These are phyloP conservation scores for Penicillium samsonianum DNA, from an alignment of 495 filamentous ascomycete genomes.

Conservation along the genomic window DNA sequence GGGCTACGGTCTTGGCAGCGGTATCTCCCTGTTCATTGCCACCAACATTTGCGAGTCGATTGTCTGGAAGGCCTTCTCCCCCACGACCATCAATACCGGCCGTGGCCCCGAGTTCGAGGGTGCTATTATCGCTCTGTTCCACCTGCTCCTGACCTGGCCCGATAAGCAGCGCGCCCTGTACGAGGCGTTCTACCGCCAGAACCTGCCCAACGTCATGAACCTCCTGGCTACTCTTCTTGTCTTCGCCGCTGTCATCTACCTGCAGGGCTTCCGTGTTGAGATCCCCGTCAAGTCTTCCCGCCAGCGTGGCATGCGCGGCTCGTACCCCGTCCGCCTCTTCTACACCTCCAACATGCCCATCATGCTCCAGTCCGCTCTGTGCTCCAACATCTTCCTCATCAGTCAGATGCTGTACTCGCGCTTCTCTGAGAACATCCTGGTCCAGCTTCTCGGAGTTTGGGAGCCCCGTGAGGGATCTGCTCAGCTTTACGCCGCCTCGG, in stretches of 20 bases:
- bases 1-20: conserved; percentile 96
- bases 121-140: conserved; percentile 97
- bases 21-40: conserved; percentile 99
- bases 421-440: conserved; percentile 97
- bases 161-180: conserved; percentile 97
- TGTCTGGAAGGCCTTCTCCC: conserved; percentile 99
- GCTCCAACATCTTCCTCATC: conserved; percentile 98
- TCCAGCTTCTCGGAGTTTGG: conserved; percentile 96
- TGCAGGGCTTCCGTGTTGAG: conserved; percentile 99
- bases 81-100: conserved; percentile 98
- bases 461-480: conserved; percentile 94
- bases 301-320: conserved; percentile 95
- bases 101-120: conserved; percentile 99
- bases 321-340: conserved; percentile 69
- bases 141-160: conserved; percentile 95
- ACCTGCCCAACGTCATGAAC: conserved; percentile 99
- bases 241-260: conserved; percentile 98
- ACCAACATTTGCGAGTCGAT: conserved; percentile 99
- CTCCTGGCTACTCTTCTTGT: conserved; percentile 88
- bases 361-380: conserved; percentile 97
- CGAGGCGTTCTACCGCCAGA: conserved; percentile 99
- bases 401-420: conserved; percentile 98
- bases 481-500: conserved; percentile 89
- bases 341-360: conserved; percentile 84
- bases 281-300: conserved; percentile 99